Conservation (phyloP, 2,329 filamentous ascomycete species). For the Leptoxyphium fumago region DNA sequence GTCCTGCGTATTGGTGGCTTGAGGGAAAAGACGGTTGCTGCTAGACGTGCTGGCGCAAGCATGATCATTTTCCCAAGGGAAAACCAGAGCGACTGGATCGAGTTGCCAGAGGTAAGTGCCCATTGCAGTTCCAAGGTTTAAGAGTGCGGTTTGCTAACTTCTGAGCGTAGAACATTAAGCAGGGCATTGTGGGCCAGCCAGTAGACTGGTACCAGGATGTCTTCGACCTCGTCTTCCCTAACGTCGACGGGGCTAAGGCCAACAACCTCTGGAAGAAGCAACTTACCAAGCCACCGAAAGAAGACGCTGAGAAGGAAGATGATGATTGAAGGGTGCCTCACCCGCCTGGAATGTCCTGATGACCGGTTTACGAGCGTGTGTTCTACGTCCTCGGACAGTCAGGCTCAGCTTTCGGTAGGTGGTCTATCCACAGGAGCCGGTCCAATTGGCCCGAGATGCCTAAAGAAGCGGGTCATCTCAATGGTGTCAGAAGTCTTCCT, state of each 20-base stretch:
- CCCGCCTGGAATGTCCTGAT: too few relatives aligned
- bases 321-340: slow-evolving; percentile 3
- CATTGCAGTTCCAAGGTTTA: background rate
- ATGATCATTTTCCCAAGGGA: slow-evolving; percentile 91
- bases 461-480: too few relatives aligned
- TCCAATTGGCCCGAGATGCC: too few relatives aligned
- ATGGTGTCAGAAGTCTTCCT: too few relatives aligned
- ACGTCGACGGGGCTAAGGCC: slow-evolving; percentile 57
- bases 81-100: slow-evolving; percentile 93
- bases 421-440: too few relatives aligned
- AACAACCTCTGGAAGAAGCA: slow-evolving; percentile 58
- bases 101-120: slow-evolving; percentile 75
- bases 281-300: slow-evolving; percentile 41
- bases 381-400: too few relatives aligned
- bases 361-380: too few relatives aligned
- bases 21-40: slow-evolving; percentile 93
- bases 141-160: slow-evolving; percentile 3
- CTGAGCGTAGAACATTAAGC: slow-evolving; percentile 74
- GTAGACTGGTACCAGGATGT: slow-evolving; percentile 91
- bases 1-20: slow-evolving; percentile 87
- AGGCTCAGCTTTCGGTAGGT: too few relatives aligned
- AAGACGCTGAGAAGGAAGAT: slow-evolving; percentile 25
- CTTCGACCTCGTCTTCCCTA: slow-evolving; percentile 78
- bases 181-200: slow-evolving; percentile 80
- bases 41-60: slow-evolving; percentile 78